phyloP scores from a whole-genome alignment of 2,329 filamentous ascomycete genomes.

The Ophiocordyceps camponoti-rufipedis region DNA sequence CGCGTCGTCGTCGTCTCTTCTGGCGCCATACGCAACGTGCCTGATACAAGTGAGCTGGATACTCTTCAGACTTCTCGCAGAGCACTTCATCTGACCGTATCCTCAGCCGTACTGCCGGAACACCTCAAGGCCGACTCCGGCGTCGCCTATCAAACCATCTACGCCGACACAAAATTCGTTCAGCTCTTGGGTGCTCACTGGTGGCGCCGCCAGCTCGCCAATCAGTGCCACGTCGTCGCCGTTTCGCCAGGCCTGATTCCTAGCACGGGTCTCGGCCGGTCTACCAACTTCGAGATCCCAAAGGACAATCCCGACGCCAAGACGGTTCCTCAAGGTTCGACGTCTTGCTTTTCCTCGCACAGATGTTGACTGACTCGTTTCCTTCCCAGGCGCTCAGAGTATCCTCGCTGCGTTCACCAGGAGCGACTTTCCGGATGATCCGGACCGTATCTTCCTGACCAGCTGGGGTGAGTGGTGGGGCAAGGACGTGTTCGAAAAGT shows the following conservation, averaged over 20 bases:
- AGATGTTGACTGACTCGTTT: background rate
- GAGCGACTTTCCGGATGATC: slow-evolving; percentile 29
- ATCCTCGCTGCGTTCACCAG: slow-evolving; percentile 24
- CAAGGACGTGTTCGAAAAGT: slow-evolving; percentile 20
- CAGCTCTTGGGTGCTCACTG: slow-evolving; percentile 33
- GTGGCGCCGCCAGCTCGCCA: slow-evolving; percentile 33
- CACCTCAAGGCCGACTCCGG: slow-evolving; percentile 22
- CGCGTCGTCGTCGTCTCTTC: slow-evolving; percentile 33
- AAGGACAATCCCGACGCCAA: slow-evolving; percentile 27
- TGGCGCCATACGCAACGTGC: slow-evolving; percentile 23
- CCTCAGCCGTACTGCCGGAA: slow-evolving; percentile 16
- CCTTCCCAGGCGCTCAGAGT: slow-evolving; percentile 22
- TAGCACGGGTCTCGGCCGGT: slow-evolving; percentile 21
- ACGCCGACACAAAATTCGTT: slow-evolving; percentile 28
- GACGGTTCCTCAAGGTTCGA: slow-evolving; percentile 23
- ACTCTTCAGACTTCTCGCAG: background rate
- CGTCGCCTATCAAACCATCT: slow-evolving; percentile 11
- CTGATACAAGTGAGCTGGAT: slow-evolving; percentile 15
- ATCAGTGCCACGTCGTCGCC: slow-evolving; percentile 26
- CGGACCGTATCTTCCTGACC: slow-evolving; percentile 32
- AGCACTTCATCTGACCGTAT: slow-evolving; percentile 1
- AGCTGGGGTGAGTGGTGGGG: slow-evolving; percentile 40
- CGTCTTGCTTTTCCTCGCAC: too few species aligned
- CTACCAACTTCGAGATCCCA: slow-evolving; percentile 10
- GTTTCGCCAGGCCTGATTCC: slow-evolving; percentile 35